Evolutionary conservation across 2,329 filamentous ascomycete genomes (phyloP).

Genomic region (Penicillium sp.): DNA sequence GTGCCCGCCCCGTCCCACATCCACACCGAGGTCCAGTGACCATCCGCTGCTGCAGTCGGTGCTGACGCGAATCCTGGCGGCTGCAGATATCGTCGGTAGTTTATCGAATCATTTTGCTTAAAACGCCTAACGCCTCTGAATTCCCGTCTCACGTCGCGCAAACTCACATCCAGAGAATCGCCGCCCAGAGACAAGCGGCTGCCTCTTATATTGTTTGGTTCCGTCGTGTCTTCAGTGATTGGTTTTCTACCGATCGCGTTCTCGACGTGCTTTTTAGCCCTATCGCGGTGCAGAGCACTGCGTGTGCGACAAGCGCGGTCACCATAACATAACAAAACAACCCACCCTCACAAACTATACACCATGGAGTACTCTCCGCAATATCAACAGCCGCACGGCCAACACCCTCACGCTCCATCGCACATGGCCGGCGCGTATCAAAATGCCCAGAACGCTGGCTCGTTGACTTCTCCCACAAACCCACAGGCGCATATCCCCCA

Average conservation of each 20-base stretch:
- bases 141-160: slow-evolving; percentile 24
- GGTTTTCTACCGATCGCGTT: slow-evolving; percentile 9
- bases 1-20: slow-evolving; percentile 16
- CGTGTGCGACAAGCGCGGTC: slow-evolving; percentile 13
- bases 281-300: slow-evolving; percentile 11
- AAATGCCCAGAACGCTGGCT: slow-evolving; percentile 52
- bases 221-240: slow-evolving; percentile 13
- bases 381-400: slow-evolving; percentile 60
- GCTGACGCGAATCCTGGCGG: slow-evolving; percentile 38
- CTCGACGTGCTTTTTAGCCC: neutral
- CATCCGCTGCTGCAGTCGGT: slow-evolving; percentile 37
- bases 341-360: neutral
- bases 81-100: slow-evolving; percentile 35
- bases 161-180: slow-evolving; percentile 15
- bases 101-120: slow-evolving; percentile 40
- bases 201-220: neutral
- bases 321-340: neutral
- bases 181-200: slow-evolving; percentile 6
- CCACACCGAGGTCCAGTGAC: slow-evolving; percentile 37
- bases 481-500: slow-evolving; percentile 63
- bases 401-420: slow-evolving; percentile 58
- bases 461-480: slow-evolving; percentile 70
- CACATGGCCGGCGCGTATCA: slow-evolving; percentile 61
- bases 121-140: slow-evolving; percentile 20
- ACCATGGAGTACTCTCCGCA: slow-evolving; percentile 74